A percentile compares a stretch with the other conserved stretches of the same genome.
phyloP scores from a whole-genome alignment of 2,329 filamentous ascomycete species.

The Knoxdaviesia capensis region DNA sequence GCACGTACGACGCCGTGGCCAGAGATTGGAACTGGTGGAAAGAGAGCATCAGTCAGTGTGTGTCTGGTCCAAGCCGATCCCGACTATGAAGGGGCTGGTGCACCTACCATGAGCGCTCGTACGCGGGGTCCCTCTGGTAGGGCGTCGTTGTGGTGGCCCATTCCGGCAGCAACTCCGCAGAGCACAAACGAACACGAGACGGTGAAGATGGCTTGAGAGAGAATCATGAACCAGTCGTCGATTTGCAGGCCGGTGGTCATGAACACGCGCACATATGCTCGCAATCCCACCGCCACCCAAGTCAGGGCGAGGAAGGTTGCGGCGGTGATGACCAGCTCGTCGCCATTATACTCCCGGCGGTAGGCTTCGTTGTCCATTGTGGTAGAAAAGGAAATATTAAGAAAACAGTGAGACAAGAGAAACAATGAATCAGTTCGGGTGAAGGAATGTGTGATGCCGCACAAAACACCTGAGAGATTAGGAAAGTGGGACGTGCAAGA shows the following conservation, averaged over 20 bases:
- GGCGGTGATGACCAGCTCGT: slow-evolving; percentile 15
- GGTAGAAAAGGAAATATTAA: background rate
- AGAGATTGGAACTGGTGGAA: slow-evolving; percentile 25
- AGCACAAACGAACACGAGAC: slow-evolving; percentile 25
- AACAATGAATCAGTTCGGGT: no score
- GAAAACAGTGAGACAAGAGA: no score
- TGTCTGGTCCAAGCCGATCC: background rate
- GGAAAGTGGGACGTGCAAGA: background rate
- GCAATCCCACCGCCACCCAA: slow-evolving; percentile 20
- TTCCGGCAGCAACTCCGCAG: slow-evolving; percentile 18
- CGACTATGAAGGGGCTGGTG: background rate
- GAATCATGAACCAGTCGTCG: slow-evolving; percentile 34
- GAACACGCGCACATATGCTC: slow-evolving; percentile 21
- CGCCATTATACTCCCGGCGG: slow-evolving; percentile 18
- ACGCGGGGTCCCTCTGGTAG: slow-evolving; percentile 19
- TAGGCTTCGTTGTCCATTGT: slow-evolving; percentile 5
- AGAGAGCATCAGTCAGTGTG: background rate
- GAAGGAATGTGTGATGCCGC: no score
- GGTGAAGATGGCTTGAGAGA: slow-evolving; percentile 23
- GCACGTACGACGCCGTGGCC: slow-evolving; percentile 26
- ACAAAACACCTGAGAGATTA: no score
- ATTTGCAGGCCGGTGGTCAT: slow-evolving; percentile 23
- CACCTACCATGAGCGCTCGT: slow-evolving; percentile 22
- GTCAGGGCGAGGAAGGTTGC: slow-evolving; percentile 17
- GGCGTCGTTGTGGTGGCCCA: slow-evolving; percentile 26